phyloP scores from a whole-genome alignment of 257 asterid species.

The Gardenia jasminoides region DNA sequence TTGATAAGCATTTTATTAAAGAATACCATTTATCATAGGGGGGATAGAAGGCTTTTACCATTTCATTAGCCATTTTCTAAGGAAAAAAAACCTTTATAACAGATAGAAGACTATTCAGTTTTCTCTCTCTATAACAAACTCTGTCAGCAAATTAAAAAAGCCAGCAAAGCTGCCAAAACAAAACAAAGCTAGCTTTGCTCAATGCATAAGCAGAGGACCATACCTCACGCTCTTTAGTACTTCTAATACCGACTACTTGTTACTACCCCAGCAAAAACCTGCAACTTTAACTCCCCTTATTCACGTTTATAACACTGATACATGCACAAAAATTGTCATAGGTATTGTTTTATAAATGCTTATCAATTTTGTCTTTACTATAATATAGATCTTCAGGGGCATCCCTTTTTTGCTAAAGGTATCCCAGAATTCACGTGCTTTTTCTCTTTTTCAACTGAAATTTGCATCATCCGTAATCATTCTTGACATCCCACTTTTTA shows the following conservation, averaged over 20 bases:
- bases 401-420: constrained; percentile 35
- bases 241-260: neutral
- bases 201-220: neutral
- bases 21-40: too few species aligned
- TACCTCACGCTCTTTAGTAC: neutral
- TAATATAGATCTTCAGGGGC: neutral
- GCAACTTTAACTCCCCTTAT: constrained; percentile 18
- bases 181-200: neutral
- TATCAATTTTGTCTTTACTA: neutral
- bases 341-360: neutral
- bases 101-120: neutral
- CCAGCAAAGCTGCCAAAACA: constrained; percentile 26
- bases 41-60: too few species aligned
- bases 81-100: too few species aligned
- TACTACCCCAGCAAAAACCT: constrained; percentile 9
- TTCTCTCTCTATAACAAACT: neutral
- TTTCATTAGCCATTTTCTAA: too few species aligned
- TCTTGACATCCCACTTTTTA: constrained; percentile 17
- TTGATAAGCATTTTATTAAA: too few species aligned
- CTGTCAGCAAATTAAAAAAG: constrained; percentile 21
- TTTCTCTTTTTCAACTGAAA: constrained; percentile 22
- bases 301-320: constrained; percentile 16
- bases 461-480: constrained; percentile 20
- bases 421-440: constrained; percentile 65
- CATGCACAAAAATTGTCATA: neutral